A percentile compares a stretch with the other conserved stretches of the same genome.
Evolutionary conservation across 1,284 basidiomycete species (phyloP).

Genomic region (Cutaneotrichosporon dermatis): DNA sequence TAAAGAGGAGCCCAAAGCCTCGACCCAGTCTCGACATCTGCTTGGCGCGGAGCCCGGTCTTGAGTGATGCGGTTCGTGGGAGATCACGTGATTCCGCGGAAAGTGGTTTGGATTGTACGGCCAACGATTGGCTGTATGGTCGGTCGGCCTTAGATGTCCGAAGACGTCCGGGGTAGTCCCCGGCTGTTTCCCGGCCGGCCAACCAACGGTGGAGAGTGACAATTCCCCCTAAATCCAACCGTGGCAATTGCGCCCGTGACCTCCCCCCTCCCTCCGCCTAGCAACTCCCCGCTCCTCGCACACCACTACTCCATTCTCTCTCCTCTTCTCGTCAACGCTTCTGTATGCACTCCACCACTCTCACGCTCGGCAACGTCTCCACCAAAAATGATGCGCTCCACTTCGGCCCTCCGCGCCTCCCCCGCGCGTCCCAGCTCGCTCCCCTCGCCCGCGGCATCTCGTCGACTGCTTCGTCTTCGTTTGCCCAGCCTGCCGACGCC

Average conservation of each 20-base stretch:
- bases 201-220: not conserved
- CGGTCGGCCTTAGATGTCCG: not conserved
- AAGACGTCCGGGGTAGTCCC: not conserved
- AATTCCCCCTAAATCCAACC: too few species aligned
- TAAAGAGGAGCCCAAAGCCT: too few species aligned
- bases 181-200: not conserved
- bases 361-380: not conserved
- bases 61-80: too few species aligned
- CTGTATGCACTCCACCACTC: constrained; percentile 8
- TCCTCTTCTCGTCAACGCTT: constrained; percentile 2
- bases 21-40: too few species aligned
- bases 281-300: not conserved
- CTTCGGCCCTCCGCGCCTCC: constrained; percentile 19
- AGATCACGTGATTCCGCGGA: too few species aligned
- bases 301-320: not conserved
- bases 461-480: constrained; percentile 25
- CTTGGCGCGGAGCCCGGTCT: too few species aligned
- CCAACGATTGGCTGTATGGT: not conserved
- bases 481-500: constrained; percentile 32
- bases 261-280: not conserved
- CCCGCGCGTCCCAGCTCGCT: constrained; percentile 9
- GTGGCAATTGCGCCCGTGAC: not conserved
- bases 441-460: constrained; percentile 31
- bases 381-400: constrained; percentile 19
- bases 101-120: too few species aligned